Base-by-base conservation (phyloP, 495 filamentous ascomycete genomes). In the Talaromyces ruber region DNA sequence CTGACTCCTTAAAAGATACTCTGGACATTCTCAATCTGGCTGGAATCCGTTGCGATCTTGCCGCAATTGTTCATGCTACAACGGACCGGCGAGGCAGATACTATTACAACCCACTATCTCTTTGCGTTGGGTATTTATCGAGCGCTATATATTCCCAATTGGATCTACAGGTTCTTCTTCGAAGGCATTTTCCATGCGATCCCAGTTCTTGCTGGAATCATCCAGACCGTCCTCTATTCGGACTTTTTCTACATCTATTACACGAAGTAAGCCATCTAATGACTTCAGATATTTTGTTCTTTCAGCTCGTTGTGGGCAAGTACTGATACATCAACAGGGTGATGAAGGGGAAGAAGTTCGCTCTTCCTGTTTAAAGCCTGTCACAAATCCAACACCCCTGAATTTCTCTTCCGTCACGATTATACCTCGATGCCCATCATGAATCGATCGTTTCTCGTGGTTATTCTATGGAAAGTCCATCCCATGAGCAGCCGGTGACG, bases 221-320 rank as follows among this genome's bases (percentile, higher is more conserved):
- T 97, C 63, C 94, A 98, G 81, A 98, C 94, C 21, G 73, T 98
- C 28, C 81, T 98, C 58, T 98, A 98, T 76, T 96, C 91, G 59
- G 94, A 98, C 76, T 98, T 98, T 79, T 98, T 98, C 81, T 98
- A 91, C 81, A 96, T 98, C 64, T 98, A 98, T 75, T 98, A 96
- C 73, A 96, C 88, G 50, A 96, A 95, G 88, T 90, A 74, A 74
- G 85, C 70, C 29, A 54, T 22, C 8, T 6, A 7, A 58, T 63
- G 30, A 34, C 59, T 34, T 28, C 32, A 18, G 6, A 45, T 16
- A 1, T 54, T 14, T 39, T 53, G 62, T 45, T 61, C 39, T 59
- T 51, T 58, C 26, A 51, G 47, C 60, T 55, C 34, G 54, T 51
- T 57, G 59, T 28, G 29, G 53, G 3, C 34, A 16, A 59, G 30